phyloP scores from a whole-genome alignment of 2,329 filamentous ascomycete species.

The Xenosphaeropsis pyriputrescens region DNA sequence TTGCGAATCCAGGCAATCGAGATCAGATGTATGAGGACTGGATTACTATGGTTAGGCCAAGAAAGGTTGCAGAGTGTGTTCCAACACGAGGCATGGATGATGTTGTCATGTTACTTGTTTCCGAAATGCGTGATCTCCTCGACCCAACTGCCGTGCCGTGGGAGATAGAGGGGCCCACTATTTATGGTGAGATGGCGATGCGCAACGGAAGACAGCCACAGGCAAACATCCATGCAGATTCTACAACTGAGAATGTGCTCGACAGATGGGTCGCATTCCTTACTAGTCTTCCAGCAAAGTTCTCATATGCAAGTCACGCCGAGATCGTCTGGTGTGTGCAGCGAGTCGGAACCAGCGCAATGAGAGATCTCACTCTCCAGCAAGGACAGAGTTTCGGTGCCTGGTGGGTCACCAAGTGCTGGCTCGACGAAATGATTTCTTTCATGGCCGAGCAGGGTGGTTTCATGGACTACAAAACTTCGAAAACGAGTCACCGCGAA shows the following conservation, averaged over 20 bases:
- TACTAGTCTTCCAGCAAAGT: slow-evolving; percentile 50
- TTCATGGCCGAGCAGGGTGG: slow-evolving; percentile 86
- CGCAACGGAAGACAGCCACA: slow-evolving; percentile 28
- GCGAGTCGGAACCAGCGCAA: slow-evolving; percentile 58
- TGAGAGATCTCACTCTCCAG: slow-evolving; percentile 68
- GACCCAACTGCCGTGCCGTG: slow-evolving; percentile 52
- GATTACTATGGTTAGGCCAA: slow-evolving; percentile 49
- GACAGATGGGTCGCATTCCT: slow-evolving; percentile 69
- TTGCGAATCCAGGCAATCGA: slow-evolving; percentile 76
- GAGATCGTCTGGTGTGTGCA: slow-evolving; percentile 68
- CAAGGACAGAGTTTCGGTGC: slow-evolving; percentile 73
- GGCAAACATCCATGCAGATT: slow-evolving; percentile 21
- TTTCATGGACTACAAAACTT: slow-evolving; percentile 51
- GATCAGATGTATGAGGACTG: slow-evolving; percentile 95
- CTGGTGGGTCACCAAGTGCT: slow-evolving; percentile 93
- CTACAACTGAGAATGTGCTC: slow-evolving; percentile 48
- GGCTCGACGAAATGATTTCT: slow-evolving; percentile 85
- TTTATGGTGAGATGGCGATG: slow-evolving; percentile 40
- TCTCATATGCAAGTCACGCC: slow-evolving; percentile 57
- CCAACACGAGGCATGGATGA: slow-evolving; percentile 52
- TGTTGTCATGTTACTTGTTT: slow-evolving; percentile 43
- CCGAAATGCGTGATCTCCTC: slow-evolving; percentile 55
- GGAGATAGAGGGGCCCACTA: slow-evolving; percentile 45
- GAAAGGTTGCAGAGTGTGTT: slow-evolving; percentile 48
- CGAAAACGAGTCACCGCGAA: slow-evolving; percentile 18